Evolutionary conservation across 2,329 filamentous ascomycete genomes (phyloP).

Genomic region (Fusarium sp.): DNA sequence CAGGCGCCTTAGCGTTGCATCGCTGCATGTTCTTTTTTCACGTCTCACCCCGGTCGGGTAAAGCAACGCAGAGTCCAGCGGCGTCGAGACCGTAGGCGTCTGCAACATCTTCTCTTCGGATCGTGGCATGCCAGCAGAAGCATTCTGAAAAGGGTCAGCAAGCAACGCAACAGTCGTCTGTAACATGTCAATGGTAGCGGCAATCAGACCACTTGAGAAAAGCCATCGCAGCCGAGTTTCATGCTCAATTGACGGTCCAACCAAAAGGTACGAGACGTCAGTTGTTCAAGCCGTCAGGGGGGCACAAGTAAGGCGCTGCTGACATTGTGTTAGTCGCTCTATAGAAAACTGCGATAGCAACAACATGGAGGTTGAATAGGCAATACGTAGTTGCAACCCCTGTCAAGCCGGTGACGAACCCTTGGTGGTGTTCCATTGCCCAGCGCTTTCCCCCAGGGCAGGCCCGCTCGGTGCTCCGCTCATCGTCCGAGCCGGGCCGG

Average conservation of each 20-base stretch:
- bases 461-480: slow-evolving; percentile 43
- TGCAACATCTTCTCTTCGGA: slow-evolving; percentile 24
- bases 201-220: slow-evolving; percentile 18
- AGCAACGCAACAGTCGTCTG: slow-evolving; percentile 13
- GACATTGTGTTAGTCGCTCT: slow-evolving; percentile 14
- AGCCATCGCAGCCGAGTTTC: slow-evolving; percentile 7
- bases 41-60: slow-evolving; percentile 12
- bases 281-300: slow-evolving; percentile 16
- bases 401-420: slow-evolving; percentile 26
- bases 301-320: slow-evolving; percentile 18
- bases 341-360: slow-evolving; percentile 27
- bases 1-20: slow-evolving; percentile 6
- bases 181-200: slow-evolving; percentile 6
- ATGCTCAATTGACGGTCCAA: slow-evolving; percentile 8
- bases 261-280: slow-evolving; percentile 8
- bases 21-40: slow-evolving; percentile 12
- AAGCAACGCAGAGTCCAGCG: slow-evolving; percentile 34
- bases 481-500: slow-evolving; percentile 46
- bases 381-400: slow-evolving; percentile 6
- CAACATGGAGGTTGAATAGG: slow-evolving; percentile 26
- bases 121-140: slow-evolving; percentile 9
- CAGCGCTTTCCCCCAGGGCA: slow-evolving; percentile 19
- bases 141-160: slow-evolving; percentile 6
- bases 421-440: slow-evolving; percentile 27
- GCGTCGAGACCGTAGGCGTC: slow-evolving; percentile 37